These are phyloP conservation scores for Globisporangium heterothallicum DNA, from an alignment of 352 stramenopile species.

Conservation along the genomic window DNA sequence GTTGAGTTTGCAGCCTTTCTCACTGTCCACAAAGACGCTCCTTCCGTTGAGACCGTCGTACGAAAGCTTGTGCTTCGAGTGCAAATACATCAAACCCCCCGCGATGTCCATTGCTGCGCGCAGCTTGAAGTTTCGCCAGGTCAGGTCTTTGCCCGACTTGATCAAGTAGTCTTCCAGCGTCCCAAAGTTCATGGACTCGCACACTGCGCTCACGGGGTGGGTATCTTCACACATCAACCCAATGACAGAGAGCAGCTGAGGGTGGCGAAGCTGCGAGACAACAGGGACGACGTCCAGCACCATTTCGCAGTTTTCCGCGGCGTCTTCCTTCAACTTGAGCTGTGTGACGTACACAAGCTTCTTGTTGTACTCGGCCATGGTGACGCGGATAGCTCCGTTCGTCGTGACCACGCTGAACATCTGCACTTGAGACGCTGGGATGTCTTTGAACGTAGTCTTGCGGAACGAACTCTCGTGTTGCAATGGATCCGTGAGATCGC, in stretches of 20 bases:
- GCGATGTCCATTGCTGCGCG: constrained; percentile 63
- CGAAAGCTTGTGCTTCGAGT: constrained; percentile 62
- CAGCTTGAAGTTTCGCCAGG: constrained; percentile 77
- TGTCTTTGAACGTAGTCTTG: constrained; percentile 57
- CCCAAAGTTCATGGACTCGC: constrained; percentile 64
- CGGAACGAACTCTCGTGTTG: constrained; percentile 26
- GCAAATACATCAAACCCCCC: constrained; percentile 67
- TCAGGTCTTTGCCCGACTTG: constrained; percentile 28
- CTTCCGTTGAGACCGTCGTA: constrained; percentile 67
- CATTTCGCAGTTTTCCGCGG: constrained; percentile 47
- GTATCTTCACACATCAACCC: constrained; percentile 60
- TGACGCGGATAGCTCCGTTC: constrained; percentile 43
- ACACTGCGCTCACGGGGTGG: constrained; percentile 57
- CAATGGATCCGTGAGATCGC: constrained; percentile 26
- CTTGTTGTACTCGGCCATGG: constrained; percentile 36
- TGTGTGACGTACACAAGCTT: constrained; percentile 52
- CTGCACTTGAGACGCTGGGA: constrained; percentile 31
- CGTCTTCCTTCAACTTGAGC: constrained; percentile 47
- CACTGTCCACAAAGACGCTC: constrained; percentile 66
- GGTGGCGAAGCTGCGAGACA: constrained; percentile 64
- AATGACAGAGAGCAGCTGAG: constrained; percentile 52
- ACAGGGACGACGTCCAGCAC: constrained; percentile 47
- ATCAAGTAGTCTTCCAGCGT: constrained; percentile 59
- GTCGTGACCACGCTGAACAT: constrained; percentile 34
- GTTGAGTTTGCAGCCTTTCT: constrained; percentile 76